Evolutionary conservation across 345 rosid genomes (phyloP).

Genomic region (Hypericum androsaemum): DNA sequence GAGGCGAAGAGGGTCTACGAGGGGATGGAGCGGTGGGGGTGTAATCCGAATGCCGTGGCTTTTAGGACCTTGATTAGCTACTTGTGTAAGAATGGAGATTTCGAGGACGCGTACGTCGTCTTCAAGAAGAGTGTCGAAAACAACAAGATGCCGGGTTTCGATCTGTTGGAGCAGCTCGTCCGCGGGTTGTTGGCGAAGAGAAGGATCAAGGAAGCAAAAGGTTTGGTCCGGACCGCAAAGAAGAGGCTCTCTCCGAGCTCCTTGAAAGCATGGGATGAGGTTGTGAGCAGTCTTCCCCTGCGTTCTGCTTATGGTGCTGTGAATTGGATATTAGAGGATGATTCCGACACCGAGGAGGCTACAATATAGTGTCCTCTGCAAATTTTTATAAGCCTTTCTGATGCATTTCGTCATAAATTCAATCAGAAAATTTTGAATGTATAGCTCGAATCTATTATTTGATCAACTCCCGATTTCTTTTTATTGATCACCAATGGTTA

Average conservation of each 20-base stretch:
- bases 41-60: conserved; percentile 54
- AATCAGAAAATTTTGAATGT: too few species aligned
- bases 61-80: conserved; percentile 52
- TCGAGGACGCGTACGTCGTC: conserved; percentile 41
- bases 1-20: conserved; percentile 58
- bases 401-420: too few species aligned
- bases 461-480: too few species aligned
- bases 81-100: conserved; percentile 35
- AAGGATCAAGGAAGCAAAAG: conserved; percentile 50
- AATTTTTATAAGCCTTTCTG: too few species aligned
- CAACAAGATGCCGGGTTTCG: conserved; percentile 60
- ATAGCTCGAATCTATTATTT: too few species aligned
- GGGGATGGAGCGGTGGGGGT: conserved; percentile 37
- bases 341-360: conserved; percentile 5
- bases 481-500: too few species aligned
- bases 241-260: conserved; percentile 56
- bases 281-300: conserved; percentile 51
- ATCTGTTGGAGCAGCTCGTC: conserved; percentile 45
- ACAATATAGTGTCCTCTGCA: conserved; percentile 3
- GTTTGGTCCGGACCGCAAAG: conserved; percentile 47
- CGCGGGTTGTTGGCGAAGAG: conserved; percentile 57
- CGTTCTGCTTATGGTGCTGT: conserved; percentile 10
- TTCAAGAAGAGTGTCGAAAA: conserved; percentile 56
- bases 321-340: conserved; percentile 7
- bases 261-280: conserved; percentile 54